Base-by-base conservation (phyloP, 2,329 filamentous ascomycete genomes). In the Chlorencoelia australis region DNA sequence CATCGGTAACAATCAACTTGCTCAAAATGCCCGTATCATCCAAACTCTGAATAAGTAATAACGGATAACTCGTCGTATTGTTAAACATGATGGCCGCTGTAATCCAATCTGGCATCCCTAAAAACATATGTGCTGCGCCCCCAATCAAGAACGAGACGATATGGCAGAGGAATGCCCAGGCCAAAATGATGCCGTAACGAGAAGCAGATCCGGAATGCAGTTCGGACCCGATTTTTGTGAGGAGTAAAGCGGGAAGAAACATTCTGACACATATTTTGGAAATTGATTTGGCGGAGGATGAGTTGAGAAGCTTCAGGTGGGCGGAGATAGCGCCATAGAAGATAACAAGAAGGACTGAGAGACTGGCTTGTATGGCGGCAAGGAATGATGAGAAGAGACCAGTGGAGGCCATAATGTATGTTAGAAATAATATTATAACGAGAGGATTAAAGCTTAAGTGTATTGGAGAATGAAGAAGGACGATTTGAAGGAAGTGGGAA, bases 21-120 rank as follows among this genome's bases (percentile, higher is more conserved):
- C 63, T 54, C 5, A 81, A 58, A 17, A 79, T 71, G 2, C 73
- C 74, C 0, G 76, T 47, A 17, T 43, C 46, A 21, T 52, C 45
- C 5, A 53, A 30, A 24, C 60, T 57, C 20, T 61, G 58, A 25
- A 68, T 56, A 2, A 69, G 56, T 24, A 69, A 51, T 11, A 69
- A 50, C 2, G 66, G 65, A 41, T 66, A 63, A 32, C 58, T 62
- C 1, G 65, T 67, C 0, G 64, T 66, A 50, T 69, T 69, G 49
- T 67, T 68, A 55, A 69, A 68, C 46, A 65, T 62, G 33, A 68
- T 52, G 5, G 64, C 65, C 0, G 61, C 59, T 0, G 61, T 62
- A 5, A 61, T 60, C 64, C 64, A 69, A 44, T 62, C 58, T 3
- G 65, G 65, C 57, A 68, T 60, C 14, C 54, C 54, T 2, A 69